Percentiles rank a stretch among this genome's conserved stretches.
These are phyloP conservation scores for Yarrowia porcina DNA, from an alignment of 805 yeast species.

Conservation along the genomic window DNA sequence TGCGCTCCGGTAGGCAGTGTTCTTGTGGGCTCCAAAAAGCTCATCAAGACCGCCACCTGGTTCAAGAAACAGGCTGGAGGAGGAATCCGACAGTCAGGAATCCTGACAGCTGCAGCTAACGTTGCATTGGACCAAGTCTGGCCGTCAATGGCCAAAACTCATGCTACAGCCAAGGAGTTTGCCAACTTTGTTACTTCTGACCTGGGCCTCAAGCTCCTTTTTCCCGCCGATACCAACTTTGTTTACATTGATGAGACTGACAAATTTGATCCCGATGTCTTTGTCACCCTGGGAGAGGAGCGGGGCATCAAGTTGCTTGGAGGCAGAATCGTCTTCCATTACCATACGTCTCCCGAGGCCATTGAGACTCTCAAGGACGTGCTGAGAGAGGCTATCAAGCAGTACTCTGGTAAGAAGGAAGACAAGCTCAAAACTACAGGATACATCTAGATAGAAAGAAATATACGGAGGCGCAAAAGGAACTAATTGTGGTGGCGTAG, in stretches of 20 bases:
- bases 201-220: slow-evolving; percentile 54
- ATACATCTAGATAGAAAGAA: neutral
- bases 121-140: slow-evolving; percentile 73
- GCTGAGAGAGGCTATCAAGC: neutral
- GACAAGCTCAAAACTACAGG: slow-evolving; percentile 16
- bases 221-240: slow-evolving; percentile 83
- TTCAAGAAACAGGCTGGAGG: slow-evolving; percentile 92
- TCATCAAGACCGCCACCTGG: slow-evolving; percentile 71
- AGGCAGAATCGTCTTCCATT: slow-evolving; percentile 77
- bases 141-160: slow-evolving; percentile 51
- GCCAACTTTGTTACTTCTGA: slow-evolving; percentile 34
- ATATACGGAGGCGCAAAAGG: neutral
- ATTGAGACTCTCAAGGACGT: slow-evolving; percentile 16
- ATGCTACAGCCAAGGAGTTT: slow-evolving; percentile 51
- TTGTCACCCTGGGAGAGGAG: slow-evolving; percentile 55
- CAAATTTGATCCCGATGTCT: slow-evolving; percentile 53
- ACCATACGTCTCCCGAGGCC: slow-evolving; percentile 44
- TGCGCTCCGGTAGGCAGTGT: slow-evolving; percentile 95
- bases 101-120: slow-evolving; percentile 76
- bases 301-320: slow-evolving; percentile 65
- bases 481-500: slow-evolving; percentile 9
- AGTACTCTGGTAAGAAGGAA: neutral
- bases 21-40: slow-evolving; percentile 60
- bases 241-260: slow-evolving; percentile 76
- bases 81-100: slow-evolving; percentile 85